Conservation (phyloP, 805 yeast genomes). For the Lipomyces yamadae region DNA sequence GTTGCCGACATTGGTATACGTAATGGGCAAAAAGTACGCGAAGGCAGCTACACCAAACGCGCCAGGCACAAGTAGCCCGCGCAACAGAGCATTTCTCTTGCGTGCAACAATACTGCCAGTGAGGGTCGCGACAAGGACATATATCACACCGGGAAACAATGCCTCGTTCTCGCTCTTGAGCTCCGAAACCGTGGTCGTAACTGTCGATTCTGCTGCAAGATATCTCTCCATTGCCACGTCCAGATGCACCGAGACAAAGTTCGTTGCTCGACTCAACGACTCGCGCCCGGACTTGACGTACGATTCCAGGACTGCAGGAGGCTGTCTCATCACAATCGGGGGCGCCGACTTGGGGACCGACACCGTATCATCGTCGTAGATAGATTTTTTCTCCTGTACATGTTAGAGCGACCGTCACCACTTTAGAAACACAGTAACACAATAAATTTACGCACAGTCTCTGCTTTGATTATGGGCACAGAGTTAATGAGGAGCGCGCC, state of each 20-base stretch:
- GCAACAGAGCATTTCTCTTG: constrained; percentile 61
- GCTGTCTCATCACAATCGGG: constrained; percentile 31
- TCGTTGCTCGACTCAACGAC: constrained; percentile 45
- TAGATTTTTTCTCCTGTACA: constrained; percentile 42
- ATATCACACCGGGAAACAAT: constrained; percentile 70
- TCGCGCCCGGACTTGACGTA: constrained; percentile 23
- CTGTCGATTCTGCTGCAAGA: constrained; percentile 63
- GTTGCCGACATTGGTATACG: constrained; percentile 63
- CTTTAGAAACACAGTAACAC: not conserved
- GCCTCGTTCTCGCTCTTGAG: constrained; percentile 71
- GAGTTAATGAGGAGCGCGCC: constrained; percentile 3
- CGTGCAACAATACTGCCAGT: constrained; percentile 77
- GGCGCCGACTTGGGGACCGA: constrained; percentile 17
- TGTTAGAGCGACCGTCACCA: not conserved
- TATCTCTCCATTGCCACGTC: constrained; percentile 57
- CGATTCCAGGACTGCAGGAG: constrained; percentile 28
- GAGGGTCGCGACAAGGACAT: constrained; percentile 68
- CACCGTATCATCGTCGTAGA: constrained; percentile 38
- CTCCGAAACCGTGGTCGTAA: constrained; percentile 64
- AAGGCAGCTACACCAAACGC: constrained; percentile 67
- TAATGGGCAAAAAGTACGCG: constrained; percentile 70
- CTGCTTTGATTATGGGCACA: constrained; percentile 13
- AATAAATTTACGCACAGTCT: constrained; percentile 4
- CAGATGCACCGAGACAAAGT: constrained; percentile 41
- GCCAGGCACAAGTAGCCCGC: constrained; percentile 59